Base-by-base conservation (phyloP, 352 stramenopile genomes). In the Plasmopara viticola region DNA sequence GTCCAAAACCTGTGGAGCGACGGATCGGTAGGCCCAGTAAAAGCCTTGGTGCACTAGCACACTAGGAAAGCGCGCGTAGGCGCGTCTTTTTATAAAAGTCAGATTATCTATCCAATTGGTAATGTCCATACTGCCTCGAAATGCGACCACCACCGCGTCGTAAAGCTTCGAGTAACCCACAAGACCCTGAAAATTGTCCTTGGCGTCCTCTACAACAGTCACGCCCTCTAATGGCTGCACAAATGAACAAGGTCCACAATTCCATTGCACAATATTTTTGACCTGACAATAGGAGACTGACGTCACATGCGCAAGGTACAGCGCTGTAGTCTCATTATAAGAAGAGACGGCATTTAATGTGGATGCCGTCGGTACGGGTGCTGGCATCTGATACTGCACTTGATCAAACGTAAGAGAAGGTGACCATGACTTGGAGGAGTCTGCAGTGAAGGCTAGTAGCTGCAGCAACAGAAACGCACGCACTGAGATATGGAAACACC, bases 31-130 rank as follows among this genome's bases (percentile, higher is more conserved):
- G 15, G 80, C 78, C 78, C 77, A 90, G 51, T 86, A 92, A 51
- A 94, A 94, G 5, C 84, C 84, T 25, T 80, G 43, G 61, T 94
- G 84, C 25, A 94, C 79, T 25, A 62, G 49, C 2, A 86, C 84
- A 9, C 66, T 51, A 1, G 81, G 84, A 45, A 75, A 86, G n/a
- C 78, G 18, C 2, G 42, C 33, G 59, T 90, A 94, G 30, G 73
- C 72, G 8, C 69, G 68, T 56, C 65, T 78, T 63, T 94, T 89
- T 49, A 87, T 54, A 44, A 92, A 89, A 9, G 81, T 87, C 52
- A 94, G 69, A 52, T 94, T 92, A 56, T 91, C 75, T 53, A 94
- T 66, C 84, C 84, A 94, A 53, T 94, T 94, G 8, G 47, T 66
- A 34, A 92, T 51, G 64, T 94, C 78, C 68, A 90, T 92, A 46